phyloP scores from a whole-genome alignment of 257 asterid genomes.

The Salvia splendens region DNA sequence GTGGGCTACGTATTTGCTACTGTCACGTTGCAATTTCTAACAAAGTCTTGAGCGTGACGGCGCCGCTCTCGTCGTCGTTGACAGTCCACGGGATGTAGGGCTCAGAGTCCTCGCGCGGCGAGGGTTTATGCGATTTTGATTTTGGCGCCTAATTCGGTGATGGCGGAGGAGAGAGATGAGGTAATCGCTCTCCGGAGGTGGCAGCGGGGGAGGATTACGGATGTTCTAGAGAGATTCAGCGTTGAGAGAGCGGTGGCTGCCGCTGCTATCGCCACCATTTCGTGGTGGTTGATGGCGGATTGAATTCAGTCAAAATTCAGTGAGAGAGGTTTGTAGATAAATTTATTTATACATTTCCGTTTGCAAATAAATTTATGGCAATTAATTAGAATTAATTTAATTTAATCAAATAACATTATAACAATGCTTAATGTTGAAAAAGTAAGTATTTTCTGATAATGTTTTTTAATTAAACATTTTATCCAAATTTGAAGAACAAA shows the following conservation, averaged over 20 bases:
- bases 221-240: slow-evolving; percentile 44
- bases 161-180: slow-evolving; percentile 50
- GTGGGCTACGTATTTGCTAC: no score
- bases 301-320: slow-evolving; percentile 2
- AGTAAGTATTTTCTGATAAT: no score
- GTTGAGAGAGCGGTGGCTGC: slow-evolving; percentile 63
- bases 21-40: no score
- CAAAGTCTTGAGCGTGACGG: slow-evolving; percentile 49
- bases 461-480: background rate
- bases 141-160: slow-evolving; percentile 66
- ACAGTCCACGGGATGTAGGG: slow-evolving; percentile 64
- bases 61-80: slow-evolving; percentile 69
- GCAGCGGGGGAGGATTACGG: slow-evolving; percentile 47
- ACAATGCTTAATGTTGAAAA: no score
- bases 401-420: no score
- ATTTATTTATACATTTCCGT: slow-evolving; percentile 6
- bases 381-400: no score
- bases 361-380: no score
- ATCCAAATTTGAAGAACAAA: no score
- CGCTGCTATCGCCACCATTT: slow-evolving; percentile 76
- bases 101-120: slow-evolving; percentile 33
- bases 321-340: slow-evolving; percentile 13
- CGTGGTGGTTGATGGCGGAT: slow-evolving; percentile 30
- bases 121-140: slow-evolving; percentile 31
- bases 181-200: slow-evolving; percentile 50